Evolutionary conservation across 2,329 filamentous ascomycete genomes (phyloP), one percentile per base, ranked within the genome.

Genomic region (Ascochyta rabiei): DNA sequence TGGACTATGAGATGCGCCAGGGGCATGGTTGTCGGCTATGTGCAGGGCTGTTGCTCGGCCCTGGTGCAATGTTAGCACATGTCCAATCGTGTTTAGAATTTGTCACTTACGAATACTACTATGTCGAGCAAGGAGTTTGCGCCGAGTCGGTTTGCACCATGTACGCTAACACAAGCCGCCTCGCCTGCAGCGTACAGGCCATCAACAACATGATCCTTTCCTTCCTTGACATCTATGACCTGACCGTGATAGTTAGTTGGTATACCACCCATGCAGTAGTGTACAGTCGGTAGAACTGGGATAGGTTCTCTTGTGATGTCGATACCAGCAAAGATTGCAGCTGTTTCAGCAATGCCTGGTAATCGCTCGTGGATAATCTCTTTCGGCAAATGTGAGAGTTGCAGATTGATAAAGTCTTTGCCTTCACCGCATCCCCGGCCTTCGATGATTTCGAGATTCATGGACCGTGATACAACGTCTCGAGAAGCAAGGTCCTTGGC

Each of bases 201-300:
- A 34, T 77, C 70, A 1, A 82, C 79, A 8, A 76, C 61, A 28
- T 70, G 71, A 34, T 81, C 79, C 8, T 70, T 75, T 0, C 74
- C 70, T 21, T 63, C 31, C 13, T 54, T 58, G 2, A 81, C 69
- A 42, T 76, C 72, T 3, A 82, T 61, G 9, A 81, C 79, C 54
- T 81, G 75, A 16, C 79, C 79, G 37, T 77, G 77, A 57, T 76
- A 81, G 44, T 81, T 81, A 2, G 79, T 82, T 7, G 79, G 79
- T 12, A 81, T 78, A 21, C 79, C 79, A 18, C 79, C 79, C 80
- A 81, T 82, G 57, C 78, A 80, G 58, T 81, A 82, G 60, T 82
- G 80, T 3, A 82, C 80, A 1, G 80, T 82, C 0, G 80, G 80
- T 4, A 80, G 53, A 2, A 82, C 80, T 1, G 80, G 80, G 53